These are phyloP conservation scores for Fusarium sp. DNA, from an alignment of 2,329 filamentous ascomycete species.

Conservation along the genomic window DNA sequence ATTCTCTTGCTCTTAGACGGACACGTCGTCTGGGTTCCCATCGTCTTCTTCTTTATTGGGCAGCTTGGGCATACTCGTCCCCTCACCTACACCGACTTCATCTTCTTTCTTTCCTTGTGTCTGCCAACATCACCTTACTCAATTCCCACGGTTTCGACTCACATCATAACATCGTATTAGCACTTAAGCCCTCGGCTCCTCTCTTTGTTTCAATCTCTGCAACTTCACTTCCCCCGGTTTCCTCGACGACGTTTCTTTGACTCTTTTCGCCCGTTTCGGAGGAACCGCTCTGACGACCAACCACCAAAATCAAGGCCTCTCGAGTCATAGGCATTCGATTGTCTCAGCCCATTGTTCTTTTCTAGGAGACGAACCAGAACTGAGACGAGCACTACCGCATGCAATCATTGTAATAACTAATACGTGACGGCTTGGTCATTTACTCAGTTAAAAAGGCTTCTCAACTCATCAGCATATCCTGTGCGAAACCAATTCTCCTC, in stretches of 20 bases:
- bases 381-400: conserved; percentile 35
- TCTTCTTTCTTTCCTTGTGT: conserved; percentile 22
- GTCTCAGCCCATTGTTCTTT: conserved; percentile 34
- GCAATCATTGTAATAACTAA: conserved; percentile 31
- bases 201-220: conserved; percentile 19
- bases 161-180: conserved; percentile 9
- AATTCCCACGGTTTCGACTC: conserved; percentile 1
- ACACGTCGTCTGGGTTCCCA: conserved; percentile 21
- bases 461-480: not conserved
- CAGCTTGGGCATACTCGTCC: conserved; percentile 20
- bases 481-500: not conserved
- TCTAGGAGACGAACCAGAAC: conserved; percentile 8
- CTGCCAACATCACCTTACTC: conserved; percentile 3
- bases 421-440: conserved; percentile 10
- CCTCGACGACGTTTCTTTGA: conserved; percentile 26
- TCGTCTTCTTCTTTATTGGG: conserved; percentile 25
- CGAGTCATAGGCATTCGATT: conserved; percentile 28
- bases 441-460: not conserved
- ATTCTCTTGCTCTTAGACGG: conserved; percentile 7
- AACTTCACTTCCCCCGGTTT: conserved; percentile 8
- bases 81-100: conserved; percentile 29
- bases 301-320: conserved; percentile 10
- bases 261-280: conserved; percentile 23
- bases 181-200: conserved; percentile 4
- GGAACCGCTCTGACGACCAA: conserved; percentile 30